Conservation (phyloP, 345 rosid species). For the Acer negundo region DNA sequence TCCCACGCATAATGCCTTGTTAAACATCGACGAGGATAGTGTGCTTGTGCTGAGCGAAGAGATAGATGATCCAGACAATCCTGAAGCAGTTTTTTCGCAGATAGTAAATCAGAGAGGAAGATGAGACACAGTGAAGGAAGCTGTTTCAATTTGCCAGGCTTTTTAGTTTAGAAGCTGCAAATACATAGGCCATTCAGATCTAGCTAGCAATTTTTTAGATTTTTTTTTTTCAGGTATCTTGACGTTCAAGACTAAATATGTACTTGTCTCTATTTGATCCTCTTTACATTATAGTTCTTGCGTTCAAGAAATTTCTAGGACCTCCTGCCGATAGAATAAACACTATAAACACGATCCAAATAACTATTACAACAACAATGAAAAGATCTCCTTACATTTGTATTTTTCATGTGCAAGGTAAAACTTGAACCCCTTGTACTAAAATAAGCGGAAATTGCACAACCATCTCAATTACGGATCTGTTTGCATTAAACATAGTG, state of each 20-base stretch:
- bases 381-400: too few species aligned
- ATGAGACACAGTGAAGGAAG: conserved; percentile 15
- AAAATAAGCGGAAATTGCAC: too few species aligned
- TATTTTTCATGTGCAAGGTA: too few species aligned
- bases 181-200: background rate
- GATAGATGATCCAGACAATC: conserved; percentile 12
- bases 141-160: background rate
- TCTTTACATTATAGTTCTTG: too few species aligned
- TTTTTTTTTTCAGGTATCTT: background rate
- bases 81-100: conserved; percentile 32
- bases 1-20: conserved; percentile 14
- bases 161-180: background rate
- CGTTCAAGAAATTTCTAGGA: too few species aligned
- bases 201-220: background rate
- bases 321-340: too few species aligned
- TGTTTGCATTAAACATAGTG: too few species aligned
- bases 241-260: background rate
- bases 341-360: too few species aligned
- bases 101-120: conserved; percentile 43
- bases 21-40: conserved; percentile 29
- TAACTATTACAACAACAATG: too few species aligned
- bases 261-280: background rate
- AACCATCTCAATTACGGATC: too few species aligned
- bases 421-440: too few species aligned
- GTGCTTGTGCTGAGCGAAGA: background rate